phyloP scores from a whole-genome alignment of 805 yeast genomes.

The Saccharomycopsis sp. region DNA sequence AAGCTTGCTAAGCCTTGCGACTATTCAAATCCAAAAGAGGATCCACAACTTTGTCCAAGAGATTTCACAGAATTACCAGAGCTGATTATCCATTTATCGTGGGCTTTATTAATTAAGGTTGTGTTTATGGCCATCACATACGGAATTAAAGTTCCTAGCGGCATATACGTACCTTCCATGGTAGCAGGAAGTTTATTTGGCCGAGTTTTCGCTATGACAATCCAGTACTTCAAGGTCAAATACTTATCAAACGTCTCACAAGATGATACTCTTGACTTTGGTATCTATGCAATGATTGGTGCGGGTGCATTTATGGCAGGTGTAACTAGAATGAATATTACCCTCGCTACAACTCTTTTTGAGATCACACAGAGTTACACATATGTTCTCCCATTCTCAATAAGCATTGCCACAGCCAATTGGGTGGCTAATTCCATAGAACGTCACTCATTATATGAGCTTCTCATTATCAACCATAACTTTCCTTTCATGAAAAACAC shows the following conservation, averaged over 20 bases:
- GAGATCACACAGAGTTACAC: slow-evolving; percentile 52
- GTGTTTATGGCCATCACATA: slow-evolving; percentile 46
- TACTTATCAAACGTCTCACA: not conserved
- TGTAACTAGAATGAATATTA: slow-evolving; percentile 48
- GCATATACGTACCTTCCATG: slow-evolving; percentile 61
- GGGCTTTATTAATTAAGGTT: slow-evolving; percentile 41
- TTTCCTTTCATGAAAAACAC: slow-evolving; percentile 48
- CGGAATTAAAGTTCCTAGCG: slow-evolving; percentile 54
- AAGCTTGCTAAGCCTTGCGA: slow-evolving; percentile 46
- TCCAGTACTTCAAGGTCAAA: slow-evolving; percentile 34
- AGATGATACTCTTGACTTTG: slow-evolving; percentile 36
- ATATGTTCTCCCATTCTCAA: slow-evolving; percentile 50
- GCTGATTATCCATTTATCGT: slow-evolving; percentile 31
- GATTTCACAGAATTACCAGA: slow-evolving; percentile 26
- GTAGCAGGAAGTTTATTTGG: slow-evolving; percentile 58
- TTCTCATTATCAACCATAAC: slow-evolving; percentile 39
- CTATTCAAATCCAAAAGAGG: slow-evolving; percentile 15
- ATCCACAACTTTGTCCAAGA: slow-evolving; percentile 26
- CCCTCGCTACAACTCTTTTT: slow-evolving; percentile 44
- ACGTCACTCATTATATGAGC: slow-evolving; percentile 44
- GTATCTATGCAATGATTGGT: slow-evolving; percentile 48
- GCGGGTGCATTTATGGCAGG: slow-evolving; percentile 57
- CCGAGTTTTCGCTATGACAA: slow-evolving; percentile 38
- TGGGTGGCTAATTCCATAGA: slow-evolving; percentile 50
- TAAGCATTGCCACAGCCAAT: slow-evolving; percentile 50